Evolutionary conservation across 495 filamentous ascomycete species (phyloP).

Genomic region (Copromyces sp.): DNA sequence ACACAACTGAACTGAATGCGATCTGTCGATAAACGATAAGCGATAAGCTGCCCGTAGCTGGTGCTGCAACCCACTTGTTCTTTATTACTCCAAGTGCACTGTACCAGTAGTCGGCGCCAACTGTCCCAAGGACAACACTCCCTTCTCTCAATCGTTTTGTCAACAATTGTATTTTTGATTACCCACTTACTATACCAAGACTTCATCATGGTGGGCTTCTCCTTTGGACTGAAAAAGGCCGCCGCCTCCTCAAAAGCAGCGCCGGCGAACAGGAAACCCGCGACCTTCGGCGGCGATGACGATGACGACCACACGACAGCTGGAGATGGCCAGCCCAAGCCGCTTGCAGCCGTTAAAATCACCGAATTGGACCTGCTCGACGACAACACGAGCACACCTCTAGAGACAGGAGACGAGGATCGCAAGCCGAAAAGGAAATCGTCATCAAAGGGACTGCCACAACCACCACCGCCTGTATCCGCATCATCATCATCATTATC

Average conservation of each 20-base stretch:
- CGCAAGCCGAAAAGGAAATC: conserved; percentile 2
- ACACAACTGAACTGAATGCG: not conserved
- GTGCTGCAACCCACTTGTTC: not conserved
- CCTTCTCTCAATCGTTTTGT: not conserved
- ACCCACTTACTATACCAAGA: not conserved
- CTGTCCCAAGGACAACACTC: not conserved
- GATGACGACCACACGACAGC: conserved; percentile 13
- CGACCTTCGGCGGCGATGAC: conserved; percentile 19
- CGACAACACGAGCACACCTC: not conserved
- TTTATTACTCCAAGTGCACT: not conserved
- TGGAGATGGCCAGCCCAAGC: conserved; percentile 7
- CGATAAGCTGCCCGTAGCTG: not conserved
- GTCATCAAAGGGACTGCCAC: conserved; percentile 25
- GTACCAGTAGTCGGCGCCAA: not conserved
- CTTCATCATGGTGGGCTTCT: conserved; percentile 25
- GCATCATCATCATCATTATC: not conserved
- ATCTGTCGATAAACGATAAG: not conserved
- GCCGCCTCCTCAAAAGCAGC: conserved; percentile 8
- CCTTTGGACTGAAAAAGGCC: conserved; percentile 29
- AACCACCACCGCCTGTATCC: conserved; percentile 10
- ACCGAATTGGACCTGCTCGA: conserved; percentile 14
- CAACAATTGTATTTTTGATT: not conserved
- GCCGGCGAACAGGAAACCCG: conserved; percentile 11
- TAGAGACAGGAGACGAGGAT: not conserved
- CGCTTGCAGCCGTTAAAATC: conserved; percentile 9